phyloP scores from a whole-genome alignment of 2,329 filamentous ascomycete species.

The Botryotinia globosa region DNA sequence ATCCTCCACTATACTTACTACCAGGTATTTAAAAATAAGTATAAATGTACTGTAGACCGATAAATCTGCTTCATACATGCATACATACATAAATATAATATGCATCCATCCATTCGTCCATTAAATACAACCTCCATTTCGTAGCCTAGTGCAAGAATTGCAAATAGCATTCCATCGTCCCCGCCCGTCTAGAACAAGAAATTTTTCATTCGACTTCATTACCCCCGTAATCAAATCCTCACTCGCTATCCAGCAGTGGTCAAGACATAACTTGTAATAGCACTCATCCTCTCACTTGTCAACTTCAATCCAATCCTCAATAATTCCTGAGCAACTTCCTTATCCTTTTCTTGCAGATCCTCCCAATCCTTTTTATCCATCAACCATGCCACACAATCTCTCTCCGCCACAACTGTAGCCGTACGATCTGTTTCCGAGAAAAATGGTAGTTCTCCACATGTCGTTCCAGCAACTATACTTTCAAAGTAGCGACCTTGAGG shows the following conservation, averaged over 20 bases:
- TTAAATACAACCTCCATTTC: background rate
- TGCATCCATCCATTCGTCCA: background rate
- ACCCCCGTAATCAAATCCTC: background rate
- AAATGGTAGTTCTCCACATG: constrained; percentile 93
- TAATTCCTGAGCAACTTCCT: constrained; percentile 78
- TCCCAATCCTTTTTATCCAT: constrained; percentile 72
- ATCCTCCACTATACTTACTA: background rate
- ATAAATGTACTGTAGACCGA: background rate
- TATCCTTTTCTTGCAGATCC: constrained; percentile 66
- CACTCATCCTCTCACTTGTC: constrained; percentile 87
- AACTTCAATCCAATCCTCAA: constrained; percentile 86
- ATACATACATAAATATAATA: background rate
- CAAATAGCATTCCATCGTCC: background rate
- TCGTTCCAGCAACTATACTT: constrained; percentile 89
- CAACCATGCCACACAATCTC: constrained; percentile 78
- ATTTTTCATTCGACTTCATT: background rate
- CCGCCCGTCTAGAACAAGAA: background rate
- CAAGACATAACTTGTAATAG: constrained; percentile 55
- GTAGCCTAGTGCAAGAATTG: background rate
- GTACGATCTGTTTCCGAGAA: constrained; percentile 88
- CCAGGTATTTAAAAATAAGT: background rate
- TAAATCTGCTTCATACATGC: background rate
- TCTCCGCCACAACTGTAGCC: constrained; percentile 80
- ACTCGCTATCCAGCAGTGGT: constrained; percentile 41
- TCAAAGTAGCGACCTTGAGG: constrained; percentile 88